phyloP scores from a whole-genome alignment of 139 green algal genomes.

The Micromonas commoda region DNA sequence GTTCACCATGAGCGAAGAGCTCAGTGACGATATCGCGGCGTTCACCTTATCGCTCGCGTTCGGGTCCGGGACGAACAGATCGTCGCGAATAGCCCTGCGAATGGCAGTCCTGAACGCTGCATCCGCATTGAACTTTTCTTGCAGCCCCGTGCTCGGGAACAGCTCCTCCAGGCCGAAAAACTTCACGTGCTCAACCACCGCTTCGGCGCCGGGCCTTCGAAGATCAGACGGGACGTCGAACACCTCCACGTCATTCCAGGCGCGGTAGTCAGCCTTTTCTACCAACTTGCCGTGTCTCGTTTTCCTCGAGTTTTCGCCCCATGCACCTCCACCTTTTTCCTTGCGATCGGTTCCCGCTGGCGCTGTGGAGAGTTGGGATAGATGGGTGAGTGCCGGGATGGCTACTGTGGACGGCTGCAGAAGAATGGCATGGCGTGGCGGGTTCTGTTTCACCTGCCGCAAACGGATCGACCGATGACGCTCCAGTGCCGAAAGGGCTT shows the following conservation, averaged over 20 bases:
- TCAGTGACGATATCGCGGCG: background rate
- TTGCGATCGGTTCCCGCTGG: background rate
- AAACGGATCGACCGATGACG: background rate
- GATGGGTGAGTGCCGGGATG: background rate
- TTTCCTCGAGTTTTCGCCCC: too few species aligned
- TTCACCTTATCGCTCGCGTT: background rate
- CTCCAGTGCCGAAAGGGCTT: background rate
- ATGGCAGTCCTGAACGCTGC: constrained; percentile 4
- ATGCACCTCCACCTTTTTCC: too few species aligned
- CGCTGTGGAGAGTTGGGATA: background rate
- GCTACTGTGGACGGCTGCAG: background rate
- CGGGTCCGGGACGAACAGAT: background rate
- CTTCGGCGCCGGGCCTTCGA: background rate
- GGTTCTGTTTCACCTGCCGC: background rate
- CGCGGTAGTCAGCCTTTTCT: background rate
- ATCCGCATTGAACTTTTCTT: constrained; percentile 5
- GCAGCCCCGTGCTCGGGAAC: background rate
- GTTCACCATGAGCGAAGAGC: constrained; percentile 15
- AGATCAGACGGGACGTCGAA: background rate
- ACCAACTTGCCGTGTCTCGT: background rate
- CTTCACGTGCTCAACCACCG: background rate
- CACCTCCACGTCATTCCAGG: constrained; percentile 1
- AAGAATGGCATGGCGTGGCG: background rate
- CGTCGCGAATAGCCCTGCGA: constrained; percentile 19
- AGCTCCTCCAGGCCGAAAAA: constrained; percentile 5